Evolutionary conservation across 2,329 filamentous ascomycete species (phyloP).

Genomic region (Sclerotinia sclerotiorum): DNA sequence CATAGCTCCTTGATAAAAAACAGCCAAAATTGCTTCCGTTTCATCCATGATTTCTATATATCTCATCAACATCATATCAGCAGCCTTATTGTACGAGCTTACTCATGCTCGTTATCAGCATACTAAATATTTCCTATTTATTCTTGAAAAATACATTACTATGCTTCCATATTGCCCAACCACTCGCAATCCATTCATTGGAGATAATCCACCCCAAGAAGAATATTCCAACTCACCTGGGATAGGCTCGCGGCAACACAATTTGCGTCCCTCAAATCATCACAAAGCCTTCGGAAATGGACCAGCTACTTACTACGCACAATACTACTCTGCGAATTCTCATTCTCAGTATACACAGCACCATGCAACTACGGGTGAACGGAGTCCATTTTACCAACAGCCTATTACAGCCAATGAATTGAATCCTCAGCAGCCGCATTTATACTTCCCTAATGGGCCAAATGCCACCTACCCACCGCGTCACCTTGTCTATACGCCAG

Average conservation of each 20-base stretch:
- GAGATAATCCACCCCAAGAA: too few species aligned
- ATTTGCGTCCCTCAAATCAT: not conserved
- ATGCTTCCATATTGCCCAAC: not conserved
- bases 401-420: not conserved
- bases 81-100: not conserved
- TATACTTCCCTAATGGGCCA: not conserved
- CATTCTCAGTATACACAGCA: not conserved
- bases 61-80: not conserved
- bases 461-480: too few species aligned
- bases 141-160: not conserved
- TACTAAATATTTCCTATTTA: not conserved
- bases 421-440: not conserved
- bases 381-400: not conserved
- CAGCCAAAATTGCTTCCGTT: too few species aligned
- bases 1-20: too few species aligned
- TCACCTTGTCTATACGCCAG: too few species aligned
- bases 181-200: too few species aligned
- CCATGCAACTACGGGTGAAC: too few species aligned
- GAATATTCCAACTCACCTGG: not conserved
- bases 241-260: not conserved
- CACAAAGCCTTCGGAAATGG: not conserved
- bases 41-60: accelerated
- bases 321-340: too few species aligned
- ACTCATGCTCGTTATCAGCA: not conserved
- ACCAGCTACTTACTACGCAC: too few species aligned